A percentile compares a stretch with the other conserved stretches of the same genome.
Evolutionary conservation across 495 filamentous ascomycete genomes (phyloP).

Genomic region (Lasiosphaeris hirsuta): DNA sequence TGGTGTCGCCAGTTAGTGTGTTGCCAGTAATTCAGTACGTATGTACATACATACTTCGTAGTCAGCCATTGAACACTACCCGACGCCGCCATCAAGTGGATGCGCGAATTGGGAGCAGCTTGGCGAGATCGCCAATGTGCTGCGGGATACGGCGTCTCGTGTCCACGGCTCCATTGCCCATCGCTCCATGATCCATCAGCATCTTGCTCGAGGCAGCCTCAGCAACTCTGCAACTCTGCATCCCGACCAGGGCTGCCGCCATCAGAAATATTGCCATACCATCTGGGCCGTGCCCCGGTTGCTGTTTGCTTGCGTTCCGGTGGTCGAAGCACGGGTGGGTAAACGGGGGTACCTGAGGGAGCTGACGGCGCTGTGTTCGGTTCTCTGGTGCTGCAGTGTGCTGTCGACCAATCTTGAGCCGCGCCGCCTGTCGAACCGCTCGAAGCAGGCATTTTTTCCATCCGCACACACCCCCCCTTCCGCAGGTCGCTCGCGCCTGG

Average conservation of each 20-base stretch:
- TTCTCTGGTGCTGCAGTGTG: conserved; percentile 1
- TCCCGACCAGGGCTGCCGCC: too few species aligned
- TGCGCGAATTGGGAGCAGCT: conserved; percentile 10
- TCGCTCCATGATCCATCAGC: neutral
- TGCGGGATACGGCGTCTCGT: conserved; percentile 8
- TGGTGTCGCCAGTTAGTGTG: too few species aligned
- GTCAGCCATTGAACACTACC: neutral
- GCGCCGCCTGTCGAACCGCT: conserved; percentile 12
- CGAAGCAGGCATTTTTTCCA: conserved; percentile 6
- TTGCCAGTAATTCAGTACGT: neutral
- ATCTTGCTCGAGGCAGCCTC: neutral
- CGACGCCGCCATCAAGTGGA: conserved; percentile 1
- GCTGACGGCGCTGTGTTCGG: neutral
- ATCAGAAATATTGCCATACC: neutral
- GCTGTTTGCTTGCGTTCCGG: neutral
- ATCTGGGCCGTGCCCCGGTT: neutral
- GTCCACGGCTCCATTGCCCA: conserved; percentile 4
- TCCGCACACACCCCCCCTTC: neutral
- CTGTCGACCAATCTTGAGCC: conserved; percentile 15
- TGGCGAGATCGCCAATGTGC: conserved; percentile 3
- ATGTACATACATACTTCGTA: neutral
- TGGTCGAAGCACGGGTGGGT: neutral
- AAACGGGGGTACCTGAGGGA: neutral
- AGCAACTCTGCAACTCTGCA: too few species aligned
- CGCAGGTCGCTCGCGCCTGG: neutral